Percentiles rank a stretch among this genome's conserved stretches.
Conservation (phyloP, 2,329 filamentous ascomycete genomes). For the Beauveria sp. region DNA sequence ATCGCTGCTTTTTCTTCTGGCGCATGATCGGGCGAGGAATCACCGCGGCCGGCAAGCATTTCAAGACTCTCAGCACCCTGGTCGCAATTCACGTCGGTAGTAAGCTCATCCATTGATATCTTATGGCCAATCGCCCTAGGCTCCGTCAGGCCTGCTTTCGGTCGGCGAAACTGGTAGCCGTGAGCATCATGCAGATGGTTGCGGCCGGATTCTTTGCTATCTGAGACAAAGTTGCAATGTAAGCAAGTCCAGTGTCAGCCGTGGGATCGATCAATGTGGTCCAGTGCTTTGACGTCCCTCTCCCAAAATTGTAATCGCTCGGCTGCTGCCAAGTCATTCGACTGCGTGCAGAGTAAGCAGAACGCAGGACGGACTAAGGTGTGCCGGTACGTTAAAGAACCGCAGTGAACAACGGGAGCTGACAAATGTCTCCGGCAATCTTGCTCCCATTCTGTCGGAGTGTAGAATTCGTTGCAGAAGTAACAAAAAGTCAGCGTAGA, state of each 20-base stretch:
- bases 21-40: too few relatives aligned
- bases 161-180: neutral
- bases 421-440: constrained; percentile 1
- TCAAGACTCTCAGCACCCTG: too few relatives aligned
- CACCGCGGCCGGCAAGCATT: too few relatives aligned
- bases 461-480: constrained; percentile 6
- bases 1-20: too few relatives aligned
- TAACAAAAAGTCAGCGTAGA: neutral
- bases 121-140: too few relatives aligned
- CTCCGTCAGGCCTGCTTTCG: too few relatives aligned
- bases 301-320: neutral
- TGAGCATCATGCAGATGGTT: constrained; percentile 2
- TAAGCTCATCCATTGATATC: too few relatives aligned
- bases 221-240: neutral
- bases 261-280: neutral
- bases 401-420: neutral
- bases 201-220: neutral
- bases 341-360: constrained; percentile 1
- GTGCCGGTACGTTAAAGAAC: neutral
- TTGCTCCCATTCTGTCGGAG: neutral
- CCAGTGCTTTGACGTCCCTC: neutral
- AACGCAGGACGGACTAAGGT: constrained; percentile 7
- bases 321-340: neutral
- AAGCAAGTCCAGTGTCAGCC: neutral
- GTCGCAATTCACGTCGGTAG: too few relatives aligned